Evolutionary conservation across 441 rosid genomes (phyloP), one percentile per base, ranked within the genome.

Genomic region (Adansonia gregorii): DNA sequence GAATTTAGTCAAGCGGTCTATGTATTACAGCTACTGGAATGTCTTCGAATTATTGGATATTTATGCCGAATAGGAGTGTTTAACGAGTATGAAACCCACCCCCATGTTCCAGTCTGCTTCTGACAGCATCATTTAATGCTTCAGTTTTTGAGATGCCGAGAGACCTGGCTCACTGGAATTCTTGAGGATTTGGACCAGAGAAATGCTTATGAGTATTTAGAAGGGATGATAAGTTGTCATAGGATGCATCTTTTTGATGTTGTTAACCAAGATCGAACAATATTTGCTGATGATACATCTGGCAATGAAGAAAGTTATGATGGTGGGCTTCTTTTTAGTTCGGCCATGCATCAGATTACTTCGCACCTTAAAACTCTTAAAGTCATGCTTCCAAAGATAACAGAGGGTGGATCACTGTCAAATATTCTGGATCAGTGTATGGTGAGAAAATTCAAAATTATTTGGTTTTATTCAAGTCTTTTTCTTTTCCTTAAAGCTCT

Each of bases 311-410:
- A 92, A 86, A 90, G 89, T 82, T 91, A 89, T 70, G 98, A 94
- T 79, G 94, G 99, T 43, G 98, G 97, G 59, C 95, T 95, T 83
- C 90, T 95, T 79, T 93, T 92, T 83, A 90, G 97, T 80, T 95
- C 97, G 98, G 95, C 94, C 70, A 92, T 94, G 99, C 99, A 94
- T 89, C 98, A 95, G 84, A 89, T 95, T 71, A 94, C 94, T 67
- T 88, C 97, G 54, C 97, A 95, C 88, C 94, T 95, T 77, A 94
- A 95, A 83, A 95, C 94, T 80, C 93, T 94, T 52, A 92, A 93
- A 84, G 74, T 92, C 79, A 90, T 91, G 97, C 99, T 95, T 70
- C 97, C 97, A 19, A 92, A 92, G 90, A 90, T 95, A 85, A 92
- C 95, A 31, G 99, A 95, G 82, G 97, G 98, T 79, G 97, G 94